Evolutionary conservation across 805 yeast genomes (phyloP).

Genomic region (Kuraishia piskuri): DNA sequence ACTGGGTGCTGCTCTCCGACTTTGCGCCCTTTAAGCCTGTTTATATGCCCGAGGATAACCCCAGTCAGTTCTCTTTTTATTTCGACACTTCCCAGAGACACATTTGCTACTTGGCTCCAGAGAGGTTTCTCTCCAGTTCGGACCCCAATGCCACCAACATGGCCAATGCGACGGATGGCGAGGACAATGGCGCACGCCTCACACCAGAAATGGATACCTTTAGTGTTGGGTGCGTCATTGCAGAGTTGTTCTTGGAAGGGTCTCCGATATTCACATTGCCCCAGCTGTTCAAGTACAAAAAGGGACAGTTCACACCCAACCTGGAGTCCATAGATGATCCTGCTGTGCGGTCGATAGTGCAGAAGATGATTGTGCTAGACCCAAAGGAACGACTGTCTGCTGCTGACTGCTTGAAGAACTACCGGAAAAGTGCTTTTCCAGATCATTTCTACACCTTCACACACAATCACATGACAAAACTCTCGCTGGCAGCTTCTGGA

Average conservation of each 20-base stretch:
- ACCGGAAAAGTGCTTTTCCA: conserved; percentile 51
- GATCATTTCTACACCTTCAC: conserved; percentile 57
- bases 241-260: conserved; percentile 83
- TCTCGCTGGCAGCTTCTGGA: conserved; percentile 15
- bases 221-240: conserved; percentile 80
- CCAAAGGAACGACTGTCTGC: conserved; percentile 57
- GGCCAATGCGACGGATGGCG: conserved; percentile 15
- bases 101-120: conserved; percentile 91
- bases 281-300: conserved; percentile 75
- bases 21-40: conserved; percentile 83
- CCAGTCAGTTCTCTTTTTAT: conserved; percentile 83
- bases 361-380: conserved; percentile 53
- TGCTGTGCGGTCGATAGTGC: conserved; percentile 44
- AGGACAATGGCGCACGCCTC: conserved; percentile 23
- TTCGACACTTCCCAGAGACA: conserved; percentile 87
- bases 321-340: conserved; percentile 45
- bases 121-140: conserved; percentile 50
- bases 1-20: conserved; percentile 77
- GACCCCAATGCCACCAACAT: neutral
- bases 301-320: conserved; percentile 58
- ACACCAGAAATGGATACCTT: conserved; percentile 74
- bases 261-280: conserved; percentile 80
- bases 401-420: conserved; percentile 39
- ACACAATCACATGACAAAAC: conserved; percentile 53
- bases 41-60: conserved; percentile 84